Base-by-base conservation (phyloP, 306 rosid species). In the Quercus alba region DNA sequence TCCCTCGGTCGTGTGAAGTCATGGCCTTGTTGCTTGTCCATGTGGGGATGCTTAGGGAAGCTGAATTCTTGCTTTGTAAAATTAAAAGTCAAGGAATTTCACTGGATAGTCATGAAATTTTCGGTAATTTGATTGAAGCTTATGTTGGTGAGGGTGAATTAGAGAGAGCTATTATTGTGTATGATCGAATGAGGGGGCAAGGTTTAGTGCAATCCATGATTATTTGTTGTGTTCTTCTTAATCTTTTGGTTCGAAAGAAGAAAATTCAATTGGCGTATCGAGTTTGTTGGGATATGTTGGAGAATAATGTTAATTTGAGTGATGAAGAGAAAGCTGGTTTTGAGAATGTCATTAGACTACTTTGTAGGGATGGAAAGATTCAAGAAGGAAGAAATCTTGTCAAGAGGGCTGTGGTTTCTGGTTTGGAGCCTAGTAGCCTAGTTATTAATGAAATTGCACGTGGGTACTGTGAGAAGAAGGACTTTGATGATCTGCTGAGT, bases 401-500 rank as follows among this genome's bases (percentile, higher is more conserved):
- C 77, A 88, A 89, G 85, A 93, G 85, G 87, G 86, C 85, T 58
- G 64, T 85, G 81, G 80, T 75, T 71, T 83, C 74, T 9, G 83
- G 84, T 21, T 81, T 72, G 73, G 84, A 78, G 83, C 84, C 87
- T 74, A 88, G 87, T 63, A 49, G 82, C 46, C 81, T 77, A 19
- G 85, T 88, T 83, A 81, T 88, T 46, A 86, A 91, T 88, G 96
- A 87, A 72, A 79, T 93, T 87, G 89, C 92, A n/a, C 79, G 69
- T 77, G 94, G 94, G 38, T 93, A 93, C 82, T 93, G 99, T 87
- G 90, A 93, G 78, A 91, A 88, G 92, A 93, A 74, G 84, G 93
- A 93, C 77, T 93, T 93, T 28, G 86, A 87, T 33, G 99, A 95
- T 87, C 75, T 90, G 64, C 74, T 95, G 84, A 86, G 93, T 87